These are phyloP conservation scores for Glonium stellatum DNA, from an alignment of 495 filamentous ascomycete species.

Conservation along the genomic window DNA sequence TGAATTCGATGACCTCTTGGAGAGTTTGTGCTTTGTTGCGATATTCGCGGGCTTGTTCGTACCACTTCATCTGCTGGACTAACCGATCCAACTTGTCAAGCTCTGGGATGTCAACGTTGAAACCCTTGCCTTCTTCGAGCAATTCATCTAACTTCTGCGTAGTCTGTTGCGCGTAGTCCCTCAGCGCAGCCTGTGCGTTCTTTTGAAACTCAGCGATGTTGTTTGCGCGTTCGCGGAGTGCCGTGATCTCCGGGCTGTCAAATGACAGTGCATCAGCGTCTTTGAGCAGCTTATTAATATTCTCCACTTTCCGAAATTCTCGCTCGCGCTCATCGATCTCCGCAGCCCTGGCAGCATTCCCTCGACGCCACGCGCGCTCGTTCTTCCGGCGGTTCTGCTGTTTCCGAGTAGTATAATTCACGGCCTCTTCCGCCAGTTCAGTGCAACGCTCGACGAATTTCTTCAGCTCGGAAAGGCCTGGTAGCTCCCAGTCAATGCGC, in stretches of 20 bases:
- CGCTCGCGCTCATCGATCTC: conserved; percentile 85
- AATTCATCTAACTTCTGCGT: conserved; percentile 80
- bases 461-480: conserved; percentile 73
- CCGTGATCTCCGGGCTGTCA: conserved; percentile 86
- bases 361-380: conserved; percentile 80
- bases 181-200: conserved; percentile 62
- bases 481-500: conserved; percentile 88
- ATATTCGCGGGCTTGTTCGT: conserved; percentile 47
- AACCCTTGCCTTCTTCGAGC: conserved; percentile 75
- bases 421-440: conserved; percentile 96
- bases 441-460: conserved; percentile 91
- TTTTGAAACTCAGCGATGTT: conserved; percentile 82
- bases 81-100: conserved; percentile 75
- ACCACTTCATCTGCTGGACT: conserved; percentile 83
- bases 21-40: conserved; percentile 58
- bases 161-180: conserved; percentile 49
- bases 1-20: conserved; percentile 68
- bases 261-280: conserved; percentile 86
- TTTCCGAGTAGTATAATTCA: conserved; percentile 94
- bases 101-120: conserved; percentile 93
- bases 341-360: conserved; percentile 52
- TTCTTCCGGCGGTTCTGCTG: conserved; percentile 98
- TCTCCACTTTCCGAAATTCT: conserved; percentile 83
- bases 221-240: conserved; percentile 78
- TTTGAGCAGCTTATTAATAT: conserved; percentile 76